Conservation (phyloP, 2,329 filamentous ascomycete genomes). For the Arachnopeziza araneosa region DNA sequence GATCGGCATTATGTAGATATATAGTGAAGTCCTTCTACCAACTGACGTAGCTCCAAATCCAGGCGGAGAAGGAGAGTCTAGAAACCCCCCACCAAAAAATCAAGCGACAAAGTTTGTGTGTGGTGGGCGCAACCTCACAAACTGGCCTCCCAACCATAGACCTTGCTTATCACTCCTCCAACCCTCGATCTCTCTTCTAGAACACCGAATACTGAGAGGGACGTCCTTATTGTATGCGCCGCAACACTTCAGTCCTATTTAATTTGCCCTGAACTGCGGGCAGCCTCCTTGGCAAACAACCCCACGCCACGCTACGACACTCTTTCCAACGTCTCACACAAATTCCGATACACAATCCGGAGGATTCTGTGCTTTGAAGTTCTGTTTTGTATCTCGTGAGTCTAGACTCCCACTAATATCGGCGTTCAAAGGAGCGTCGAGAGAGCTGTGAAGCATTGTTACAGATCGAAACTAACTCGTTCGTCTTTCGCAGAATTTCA, state of each 20-base stretch:
- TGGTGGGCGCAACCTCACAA: not conserved
- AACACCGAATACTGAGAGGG: not conserved
- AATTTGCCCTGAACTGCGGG: not conserved
- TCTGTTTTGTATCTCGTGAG: not conserved
- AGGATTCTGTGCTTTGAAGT: not conserved
- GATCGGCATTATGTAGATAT: not conserved
- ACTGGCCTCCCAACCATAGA: too few species aligned
- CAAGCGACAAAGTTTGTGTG: not conserved
- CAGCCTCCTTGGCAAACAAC: not conserved
- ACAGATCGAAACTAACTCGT: constrained; percentile 2
- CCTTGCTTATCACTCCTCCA: not conserved
- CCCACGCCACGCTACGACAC: not conserved
- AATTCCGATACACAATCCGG: not conserved
- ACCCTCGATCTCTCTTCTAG: not conserved
- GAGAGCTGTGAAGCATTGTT: not conserved
- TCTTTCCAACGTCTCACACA: not conserved
- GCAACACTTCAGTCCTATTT: not conserved
- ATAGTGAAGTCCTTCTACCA: not conserved
- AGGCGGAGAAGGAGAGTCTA: not conserved
- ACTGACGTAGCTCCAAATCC: not conserved
- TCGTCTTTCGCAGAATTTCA: constrained; percentile 23
- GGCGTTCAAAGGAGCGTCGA: not conserved
- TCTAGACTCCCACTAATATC: not conserved
- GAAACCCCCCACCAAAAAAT: not conserved
- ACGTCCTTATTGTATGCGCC: not conserved